These are phyloP conservation scores for Cladosporium sp. DNA, from an alignment of 2,329 filamentous ascomycete species.

Conservation along the genomic window DNA sequence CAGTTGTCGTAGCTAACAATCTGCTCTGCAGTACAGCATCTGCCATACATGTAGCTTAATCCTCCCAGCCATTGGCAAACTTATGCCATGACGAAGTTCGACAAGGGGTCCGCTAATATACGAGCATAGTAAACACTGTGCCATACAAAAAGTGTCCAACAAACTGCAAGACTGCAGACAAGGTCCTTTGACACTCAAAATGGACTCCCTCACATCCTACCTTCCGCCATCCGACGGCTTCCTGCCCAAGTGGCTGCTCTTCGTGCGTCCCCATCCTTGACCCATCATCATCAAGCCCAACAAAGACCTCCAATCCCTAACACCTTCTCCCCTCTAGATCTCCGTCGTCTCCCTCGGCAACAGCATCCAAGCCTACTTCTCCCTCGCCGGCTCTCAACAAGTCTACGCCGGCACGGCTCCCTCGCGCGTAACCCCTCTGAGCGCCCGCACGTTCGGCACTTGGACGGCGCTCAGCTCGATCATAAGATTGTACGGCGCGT, in stretches of 20 bases:
- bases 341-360: slow-evolving; percentile 80
- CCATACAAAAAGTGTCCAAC: too few species aligned
- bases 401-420: slow-evolving; percentile 69
- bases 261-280: slow-evolving; percentile 44
- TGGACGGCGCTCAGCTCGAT: slow-evolving; percentile 79
- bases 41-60: too few species aligned
- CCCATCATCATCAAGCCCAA: slow-evolving; percentile 10
- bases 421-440: slow-evolving; percentile 64
- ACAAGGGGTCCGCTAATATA: too few species aligned
- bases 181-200: too few species aligned
- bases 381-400: slow-evolving; percentile 75
- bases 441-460: slow-evolving; percentile 76
- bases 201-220: slow-evolving; percentile 30
- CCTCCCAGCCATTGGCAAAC: too few species aligned
- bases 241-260: slow-evolving; percentile 62
- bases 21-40: too few species aligned
- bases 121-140: too few species aligned
- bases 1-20: too few species aligned
- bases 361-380: slow-evolving; percentile 76
- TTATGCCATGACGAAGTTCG: too few species aligned
- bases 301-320: slow-evolving; percentile 12
- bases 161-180: background rate
- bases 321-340: slow-evolving; percentile 52
- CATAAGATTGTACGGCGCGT: slow-evolving; percentile 77
- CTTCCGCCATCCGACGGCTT: slow-evolving; percentile 47